These are phyloP conservation scores for Pilatotrama ljubarskyi DNA, from an alignment of 768 basidiomycete species.

Conservation along the genomic window DNA sequence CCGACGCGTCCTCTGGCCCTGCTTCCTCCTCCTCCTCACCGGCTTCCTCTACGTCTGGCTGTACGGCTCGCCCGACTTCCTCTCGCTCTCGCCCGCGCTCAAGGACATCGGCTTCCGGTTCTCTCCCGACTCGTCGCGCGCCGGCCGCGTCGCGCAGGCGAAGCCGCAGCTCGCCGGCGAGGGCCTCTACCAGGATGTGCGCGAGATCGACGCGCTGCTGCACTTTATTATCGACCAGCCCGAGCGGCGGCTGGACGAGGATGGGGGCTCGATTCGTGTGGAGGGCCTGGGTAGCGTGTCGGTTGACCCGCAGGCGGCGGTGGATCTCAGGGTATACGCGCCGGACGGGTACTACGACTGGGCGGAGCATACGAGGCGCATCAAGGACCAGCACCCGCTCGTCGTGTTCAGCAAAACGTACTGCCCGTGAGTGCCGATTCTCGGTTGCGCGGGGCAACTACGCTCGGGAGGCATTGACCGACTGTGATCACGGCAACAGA, in stretches of 20 bases:
- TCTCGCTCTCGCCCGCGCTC: slow-evolving; percentile 30
- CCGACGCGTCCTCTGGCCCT: slow-evolving; percentile 46
- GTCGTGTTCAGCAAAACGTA: slow-evolving; percentile 85
- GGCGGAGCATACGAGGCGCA: slow-evolving; percentile 39
- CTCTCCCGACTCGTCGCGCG: slow-evolving; percentile 40
- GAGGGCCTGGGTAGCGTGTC: slow-evolving; percentile 33
- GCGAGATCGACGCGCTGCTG: slow-evolving; percentile 73
- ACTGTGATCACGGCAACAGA: slow-evolving; percentile 32
- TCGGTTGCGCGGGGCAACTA: neutral
- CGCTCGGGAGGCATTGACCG: neutral
- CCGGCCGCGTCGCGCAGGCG: slow-evolving; percentile 33
- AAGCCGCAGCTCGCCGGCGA: slow-evolving; percentile 22
- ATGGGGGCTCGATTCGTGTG: slow-evolving; percentile 22
- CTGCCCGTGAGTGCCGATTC: slow-evolving; percentile 60
- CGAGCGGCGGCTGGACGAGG: slow-evolving; percentile 39
- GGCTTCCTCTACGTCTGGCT: slow-evolving; percentile 43
- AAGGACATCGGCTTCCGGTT: slow-evolving; percentile 27
- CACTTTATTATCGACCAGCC: slow-evolving; percentile 58
- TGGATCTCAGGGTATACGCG: slow-evolving; percentile 58
- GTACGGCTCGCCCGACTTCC: slow-evolving; percentile 45
- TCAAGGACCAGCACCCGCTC: slow-evolving; percentile 58
- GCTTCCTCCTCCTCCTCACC: slow-evolving; percentile 38
- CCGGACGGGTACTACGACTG: slow-evolving; percentile 47
- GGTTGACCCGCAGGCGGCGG: slow-evolving; percentile 47
- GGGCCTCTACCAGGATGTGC: slow-evolving; percentile 26